phyloP scores from a whole-genome alignment of 1,284 basidiomycete species.

The Schizophyllum amplum region DNA sequence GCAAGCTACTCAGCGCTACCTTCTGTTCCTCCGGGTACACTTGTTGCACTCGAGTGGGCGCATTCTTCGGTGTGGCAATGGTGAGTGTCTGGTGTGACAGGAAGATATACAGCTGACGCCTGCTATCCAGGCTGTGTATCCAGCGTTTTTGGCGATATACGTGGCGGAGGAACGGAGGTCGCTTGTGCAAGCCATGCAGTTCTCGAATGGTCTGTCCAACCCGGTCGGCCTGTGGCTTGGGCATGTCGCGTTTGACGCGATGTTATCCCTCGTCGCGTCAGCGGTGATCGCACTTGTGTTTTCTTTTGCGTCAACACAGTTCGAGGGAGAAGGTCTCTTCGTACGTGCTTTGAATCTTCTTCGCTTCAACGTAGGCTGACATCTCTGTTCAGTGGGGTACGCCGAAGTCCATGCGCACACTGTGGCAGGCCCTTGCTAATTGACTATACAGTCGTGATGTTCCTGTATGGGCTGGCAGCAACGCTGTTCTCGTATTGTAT shows the following conservation, averaged over 20 bases:
- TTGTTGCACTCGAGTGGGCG: slow-evolving; percentile 59
- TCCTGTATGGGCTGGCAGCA: slow-evolving; percentile 63
- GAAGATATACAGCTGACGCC: background rate
- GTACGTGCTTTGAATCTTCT: slow-evolving; percentile 24
- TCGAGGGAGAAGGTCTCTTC: slow-evolving; percentile 62
- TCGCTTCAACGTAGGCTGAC: background rate
- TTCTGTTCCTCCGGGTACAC: slow-evolving; percentile 36
- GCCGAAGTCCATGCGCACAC: background rate
- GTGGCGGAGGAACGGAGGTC: slow-evolving; percentile 61
- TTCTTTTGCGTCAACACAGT: slow-evolving; percentile 48
- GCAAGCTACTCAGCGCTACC: slow-evolving; percentile 52
- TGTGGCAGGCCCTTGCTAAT: background rate
- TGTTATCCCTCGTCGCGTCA: slow-evolving; percentile 48
- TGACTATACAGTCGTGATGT: slow-evolving; percentile 60
- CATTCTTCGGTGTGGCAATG: slow-evolving; percentile 64
- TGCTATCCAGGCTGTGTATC: slow-evolving; percentile 41
- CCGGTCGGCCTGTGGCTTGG: slow-evolving; percentile 74
- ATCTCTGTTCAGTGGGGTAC: slow-evolving; percentile 1
- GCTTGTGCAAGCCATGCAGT: slow-evolving; percentile 69
- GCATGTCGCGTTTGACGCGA: slow-evolving; percentile 68
- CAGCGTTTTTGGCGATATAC: slow-evolving; percentile 75
- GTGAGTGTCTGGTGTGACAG: slow-evolving; percentile 25
- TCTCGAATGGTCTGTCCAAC: slow-evolving; percentile 69
- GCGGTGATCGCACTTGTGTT: slow-evolving; percentile 60
- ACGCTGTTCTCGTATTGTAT: slow-evolving; percentile 64